Percentiles rank a stretch among this genome's conserved stretches.
phyloP scores from a whole-genome alignment of 805 yeast genomes.

The Hanseniaspora clermontiae region DNA sequence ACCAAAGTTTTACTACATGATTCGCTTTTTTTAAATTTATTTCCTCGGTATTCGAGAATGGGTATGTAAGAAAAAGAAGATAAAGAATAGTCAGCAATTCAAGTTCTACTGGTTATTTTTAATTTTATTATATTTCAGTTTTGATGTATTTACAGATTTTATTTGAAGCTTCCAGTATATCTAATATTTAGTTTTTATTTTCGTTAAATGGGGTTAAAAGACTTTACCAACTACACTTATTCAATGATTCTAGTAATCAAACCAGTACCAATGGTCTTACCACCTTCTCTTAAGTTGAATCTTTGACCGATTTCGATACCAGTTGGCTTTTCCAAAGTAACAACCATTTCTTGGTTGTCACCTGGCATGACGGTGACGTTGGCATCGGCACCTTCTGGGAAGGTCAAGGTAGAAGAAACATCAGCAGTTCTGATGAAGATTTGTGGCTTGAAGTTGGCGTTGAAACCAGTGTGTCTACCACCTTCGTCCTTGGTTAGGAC shows the following conservation, averaged over 20 bases:
- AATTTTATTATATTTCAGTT: not conserved
- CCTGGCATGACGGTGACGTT: conserved; percentile 92
- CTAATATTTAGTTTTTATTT: not conserved
- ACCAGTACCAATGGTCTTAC: conserved; percentile 98
- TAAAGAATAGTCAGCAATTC: too few relatives aligned
- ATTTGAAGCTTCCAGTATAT: too few relatives aligned
- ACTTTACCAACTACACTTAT: conserved; percentile 16
- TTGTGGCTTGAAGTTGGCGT: conserved; percentile 96
- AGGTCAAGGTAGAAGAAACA: conserved; percentile 77
- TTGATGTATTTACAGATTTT: not conserved
- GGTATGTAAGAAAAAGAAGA: too few relatives aligned
- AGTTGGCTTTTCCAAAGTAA: conserved; percentile 78
- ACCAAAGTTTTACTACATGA: too few relatives aligned
- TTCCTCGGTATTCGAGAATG: too few relatives aligned
- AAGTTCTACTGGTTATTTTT: too few relatives aligned
- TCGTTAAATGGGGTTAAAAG: not conserved
- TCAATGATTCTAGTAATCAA: conserved; percentile 83
- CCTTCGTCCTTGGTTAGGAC: conserved; percentile 94
- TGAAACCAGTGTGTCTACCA: conserved; percentile 97
- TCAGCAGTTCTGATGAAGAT: conserved; percentile 92
- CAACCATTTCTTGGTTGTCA: conserved; percentile 94
- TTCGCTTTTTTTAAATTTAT: too few relatives aligned
- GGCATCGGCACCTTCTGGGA: conserved; percentile 70
- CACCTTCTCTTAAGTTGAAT: conserved; percentile 99
- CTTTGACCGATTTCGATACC: conserved; percentile 94